A percentile compares a stretch with the other conserved stretches of the same genome.
Evolutionary conservation across 495 filamentous ascomycete genomes (phyloP).

Genomic region (Xylaria nigripes): DNA sequence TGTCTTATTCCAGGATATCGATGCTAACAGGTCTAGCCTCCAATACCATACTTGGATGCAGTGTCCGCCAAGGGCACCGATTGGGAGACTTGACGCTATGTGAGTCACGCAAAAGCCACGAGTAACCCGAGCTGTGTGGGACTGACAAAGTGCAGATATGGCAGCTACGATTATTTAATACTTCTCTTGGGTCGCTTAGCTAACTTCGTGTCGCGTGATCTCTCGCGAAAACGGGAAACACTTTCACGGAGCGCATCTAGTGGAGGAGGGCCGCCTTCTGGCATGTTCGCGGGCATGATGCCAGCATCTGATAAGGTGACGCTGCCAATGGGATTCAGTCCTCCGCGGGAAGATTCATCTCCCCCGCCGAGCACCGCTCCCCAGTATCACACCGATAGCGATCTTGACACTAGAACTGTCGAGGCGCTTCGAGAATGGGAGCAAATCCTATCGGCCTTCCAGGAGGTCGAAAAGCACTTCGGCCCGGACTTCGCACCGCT

Average conservation of each 20-base stretch:
- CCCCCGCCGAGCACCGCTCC: slow-evolving; percentile 27
- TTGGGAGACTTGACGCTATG: slow-evolving; percentile 71
- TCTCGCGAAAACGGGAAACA: slow-evolving; percentile 63
- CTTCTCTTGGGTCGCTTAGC: slow-evolving; percentile 76
- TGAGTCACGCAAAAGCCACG: slow-evolving; percentile 22
- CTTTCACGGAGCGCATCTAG: slow-evolving; percentile 36
- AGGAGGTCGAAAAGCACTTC: slow-evolving; percentile 54
- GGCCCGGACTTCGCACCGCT: slow-evolving; percentile 72
- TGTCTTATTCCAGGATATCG: not conserved
- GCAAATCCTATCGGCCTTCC: slow-evolving; percentile 60
- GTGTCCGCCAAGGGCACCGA: slow-evolving; percentile 72
- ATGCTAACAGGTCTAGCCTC: slow-evolving; percentile 47
- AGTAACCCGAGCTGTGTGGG: not conserved
- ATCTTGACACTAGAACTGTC: slow-evolving; percentile 53
- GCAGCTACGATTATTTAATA: slow-evolving; percentile 76
- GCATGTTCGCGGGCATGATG: slow-evolving; percentile 55
- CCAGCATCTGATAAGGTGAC: slow-evolving; percentile 43
- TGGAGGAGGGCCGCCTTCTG: slow-evolving; percentile 27
- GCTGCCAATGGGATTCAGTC: slow-evolving; percentile 52
- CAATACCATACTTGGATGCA: slow-evolving; percentile 72
- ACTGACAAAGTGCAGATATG: slow-evolving; percentile 46
- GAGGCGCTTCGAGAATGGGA: slow-evolving; percentile 77
- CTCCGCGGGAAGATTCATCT: slow-evolving; percentile 25
- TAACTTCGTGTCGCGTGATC: slow-evolving; percentile 71
- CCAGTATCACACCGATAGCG: slow-evolving; percentile 36